These are phyloP conservation scores for Suillus placidus DNA, from an alignment of 768 basidiomycete genomes.

Conservation along the genomic window DNA sequence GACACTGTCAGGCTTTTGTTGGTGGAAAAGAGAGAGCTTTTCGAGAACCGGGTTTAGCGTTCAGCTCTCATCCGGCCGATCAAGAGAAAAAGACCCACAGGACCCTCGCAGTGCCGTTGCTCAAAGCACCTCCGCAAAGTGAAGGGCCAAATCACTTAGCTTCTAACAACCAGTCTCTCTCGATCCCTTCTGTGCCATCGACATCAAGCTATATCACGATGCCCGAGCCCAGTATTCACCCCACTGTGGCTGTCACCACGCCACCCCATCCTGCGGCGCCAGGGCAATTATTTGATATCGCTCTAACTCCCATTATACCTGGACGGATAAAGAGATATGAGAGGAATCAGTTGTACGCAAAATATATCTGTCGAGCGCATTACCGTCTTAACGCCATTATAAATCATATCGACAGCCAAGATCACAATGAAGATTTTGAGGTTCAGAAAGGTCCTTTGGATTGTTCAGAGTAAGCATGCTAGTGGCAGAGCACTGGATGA, in stretches of 20 bases:
- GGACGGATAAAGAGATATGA: not conserved
- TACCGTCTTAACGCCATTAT: not conserved
- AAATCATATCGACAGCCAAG: not conserved
- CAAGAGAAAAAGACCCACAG: not conserved
- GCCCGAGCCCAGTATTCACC: not conserved
- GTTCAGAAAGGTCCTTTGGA: not conserved
- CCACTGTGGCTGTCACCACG: too few relatives aligned
- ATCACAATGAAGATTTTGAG: not conserved
- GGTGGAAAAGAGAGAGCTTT: not conserved
- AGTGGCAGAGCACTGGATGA: not conserved
- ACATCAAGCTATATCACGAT: not conserved
- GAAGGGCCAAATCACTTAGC: not conserved
- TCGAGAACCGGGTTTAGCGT: not conserved
- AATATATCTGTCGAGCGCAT: not conserved
- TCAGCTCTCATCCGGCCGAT: not conserved
- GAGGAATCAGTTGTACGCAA: not conserved
- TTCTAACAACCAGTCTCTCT: not conserved
- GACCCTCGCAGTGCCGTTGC: not conserved
- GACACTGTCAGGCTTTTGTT: not conserved
- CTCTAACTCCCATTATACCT: not conserved
- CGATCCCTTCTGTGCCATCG: not conserved
- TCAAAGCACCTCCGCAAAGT: not conserved
- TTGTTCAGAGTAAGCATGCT: slow-evolving; percentile 1
- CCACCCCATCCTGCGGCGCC: not conserved
- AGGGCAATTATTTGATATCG: not conserved